Evolutionary conservation across 306 rosid genomes (phyloP), one percentile per base, ranked within the genome.

Genomic region (Prunus kanzakura): DNA sequence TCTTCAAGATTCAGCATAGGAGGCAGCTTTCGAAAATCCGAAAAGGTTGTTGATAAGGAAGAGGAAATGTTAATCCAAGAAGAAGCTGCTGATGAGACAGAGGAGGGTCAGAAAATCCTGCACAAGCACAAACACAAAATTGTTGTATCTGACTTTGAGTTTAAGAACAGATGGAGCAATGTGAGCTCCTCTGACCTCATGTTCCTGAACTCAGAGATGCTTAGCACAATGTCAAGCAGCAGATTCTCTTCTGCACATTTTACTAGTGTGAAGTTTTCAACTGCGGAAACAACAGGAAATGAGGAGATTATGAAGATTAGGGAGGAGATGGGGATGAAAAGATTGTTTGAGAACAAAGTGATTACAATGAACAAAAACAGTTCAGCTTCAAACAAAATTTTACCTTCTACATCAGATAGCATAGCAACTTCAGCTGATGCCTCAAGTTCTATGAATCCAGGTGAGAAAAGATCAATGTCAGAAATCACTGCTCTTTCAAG

Each of bases 131-230:
- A 90, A 2, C 98, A 92, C 76, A 89, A 65, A 82, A 90, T 95
- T 27, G 64, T 87, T 69, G 80, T 83, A 18, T 89, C 98, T 6
- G 97, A 92, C 82, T 87, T 92, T 45, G 89, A 88, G 46, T 83
- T 92, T 79, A 87, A 87, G 76, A 89, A 91, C 70, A 74, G 99
- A 61, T 96, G 99, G 99, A 96, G 99, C 78, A 87, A 84, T 52
- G 87, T 92, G 67, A 91, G 93, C 29, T 91, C 98, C 52, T 96
- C 98, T 1, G 99, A 96, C 80, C 84, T 96, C 70, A 84, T 91
- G 87, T 90, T 88, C 78, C 81, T 96, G 86, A 92, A 87, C 43
- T 91, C 96, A 0, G 98, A 95, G 76, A 84, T 92, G 96, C 77
- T 95, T 27, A 79, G 68, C 46, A 77, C 83, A 64, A 15, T 68